Percentiles rank a stretch among this genome's conserved stretches.
Conservation (phyloP, 345 rosid species). For the Syzygium jambos region DNA sequence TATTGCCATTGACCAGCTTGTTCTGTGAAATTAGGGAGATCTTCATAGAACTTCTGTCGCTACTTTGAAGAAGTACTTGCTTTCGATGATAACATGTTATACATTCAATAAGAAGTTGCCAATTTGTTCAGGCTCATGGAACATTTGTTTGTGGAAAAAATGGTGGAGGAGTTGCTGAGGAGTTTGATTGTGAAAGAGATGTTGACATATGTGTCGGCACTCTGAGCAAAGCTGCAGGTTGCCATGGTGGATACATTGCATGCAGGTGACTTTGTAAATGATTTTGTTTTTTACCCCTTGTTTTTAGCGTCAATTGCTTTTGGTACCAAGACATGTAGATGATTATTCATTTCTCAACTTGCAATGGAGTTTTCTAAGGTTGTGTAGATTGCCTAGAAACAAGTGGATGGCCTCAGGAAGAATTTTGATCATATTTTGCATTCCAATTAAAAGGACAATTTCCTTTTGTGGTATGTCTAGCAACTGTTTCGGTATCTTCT, state of each 20-base stretch:
- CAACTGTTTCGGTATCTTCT: neutral
- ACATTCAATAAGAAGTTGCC: neutral
- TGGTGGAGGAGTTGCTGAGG: constrained; percentile 94
- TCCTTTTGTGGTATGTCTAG: neutral
- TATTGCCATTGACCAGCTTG: neutral
- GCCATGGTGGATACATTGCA: constrained; percentile 94
- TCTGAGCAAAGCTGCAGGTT: constrained; percentile 95
- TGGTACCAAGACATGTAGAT: neutral
- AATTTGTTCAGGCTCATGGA: constrained; percentile 77
- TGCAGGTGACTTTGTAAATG: constrained; percentile 55
- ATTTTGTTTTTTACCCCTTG: neutral
- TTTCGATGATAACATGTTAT: neutral
- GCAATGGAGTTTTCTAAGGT: neutral
- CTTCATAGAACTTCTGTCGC: neutral
- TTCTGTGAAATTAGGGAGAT: neutral
- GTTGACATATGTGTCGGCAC: constrained; percentile 89
- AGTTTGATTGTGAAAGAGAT: constrained; percentile 68
- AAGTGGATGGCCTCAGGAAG: neutral
- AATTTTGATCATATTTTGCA: neutral
- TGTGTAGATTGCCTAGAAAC: neutral
- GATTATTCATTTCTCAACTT: neutral
- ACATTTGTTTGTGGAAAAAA: constrained; percentile 87
- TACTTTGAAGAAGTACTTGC: neutral
- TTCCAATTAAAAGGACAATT: neutral
- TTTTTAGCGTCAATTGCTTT: neutral